These are phyloP conservation scores for Lachnellula cervina DNA, from an alignment of 2,329 filamentous ascomycete species.

Conservation along the genomic window DNA sequence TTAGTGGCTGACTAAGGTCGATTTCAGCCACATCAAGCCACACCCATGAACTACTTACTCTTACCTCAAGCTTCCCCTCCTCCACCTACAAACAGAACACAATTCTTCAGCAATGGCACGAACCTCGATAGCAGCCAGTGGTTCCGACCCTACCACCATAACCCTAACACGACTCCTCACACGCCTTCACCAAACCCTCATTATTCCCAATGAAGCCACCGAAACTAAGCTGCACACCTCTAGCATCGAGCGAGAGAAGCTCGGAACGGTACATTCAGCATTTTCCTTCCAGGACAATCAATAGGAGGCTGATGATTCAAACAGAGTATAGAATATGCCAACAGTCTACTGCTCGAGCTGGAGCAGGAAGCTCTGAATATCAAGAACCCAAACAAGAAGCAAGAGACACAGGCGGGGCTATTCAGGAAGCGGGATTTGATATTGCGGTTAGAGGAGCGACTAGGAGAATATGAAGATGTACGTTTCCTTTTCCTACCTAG, in stretches of 20 bases:
- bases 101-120: slow-evolving; percentile 23
- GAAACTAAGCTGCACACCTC: slow-evolving; percentile 54
- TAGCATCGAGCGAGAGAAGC: slow-evolving; percentile 61
- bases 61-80: no score
- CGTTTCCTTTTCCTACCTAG: background rate
- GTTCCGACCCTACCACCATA: slow-evolving; percentile 21
- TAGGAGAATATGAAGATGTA: slow-evolving; percentile 65
- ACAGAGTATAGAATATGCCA: slow-evolving; percentile 69
- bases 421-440: slow-evolving; percentile 60
- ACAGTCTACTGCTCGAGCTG: slow-evolving; percentile 61
- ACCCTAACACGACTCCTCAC: slow-evolving; percentile 60
- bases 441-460: slow-evolving; percentile 59
- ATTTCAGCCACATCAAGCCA: no score
- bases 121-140: slow-evolving; percentile 15
- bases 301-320: background rate
- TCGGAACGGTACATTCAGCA: slow-evolving; percentile 43
- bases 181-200: slow-evolving; percentile 60
- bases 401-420: slow-evolving; percentile 59
- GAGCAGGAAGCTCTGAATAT: slow-evolving; percentile 63
- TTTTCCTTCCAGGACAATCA: background rate
- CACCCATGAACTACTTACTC: no score
- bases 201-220: slow-evolving; percentile 56
- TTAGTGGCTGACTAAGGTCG: no score
- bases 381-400: slow-evolving; percentile 53
- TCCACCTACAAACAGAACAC: background rate